A percentile compares a stretch with the other conserved stretches of the same genome.
phyloP scores from a whole-genome alignment of 805 yeast genomes.

The Metschnikowia anglica region DNA sequence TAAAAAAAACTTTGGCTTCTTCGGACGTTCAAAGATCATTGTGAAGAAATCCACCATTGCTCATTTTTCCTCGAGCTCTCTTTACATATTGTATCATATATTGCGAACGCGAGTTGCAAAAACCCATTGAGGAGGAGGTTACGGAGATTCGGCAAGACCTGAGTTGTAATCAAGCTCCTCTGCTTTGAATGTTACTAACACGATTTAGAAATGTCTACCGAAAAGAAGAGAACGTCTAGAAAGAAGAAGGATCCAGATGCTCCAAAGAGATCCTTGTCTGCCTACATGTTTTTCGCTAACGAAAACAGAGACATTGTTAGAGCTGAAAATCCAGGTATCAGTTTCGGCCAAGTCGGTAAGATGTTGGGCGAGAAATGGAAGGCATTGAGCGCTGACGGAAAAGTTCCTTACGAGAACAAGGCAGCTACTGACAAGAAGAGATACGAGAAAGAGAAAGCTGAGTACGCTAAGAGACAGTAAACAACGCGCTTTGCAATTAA shows the following conservation, averaged over 20 bases:
- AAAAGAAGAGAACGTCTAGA: conserved; percentile 45
- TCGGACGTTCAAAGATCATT: too few species aligned
- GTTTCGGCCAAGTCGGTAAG: conserved; percentile 95
- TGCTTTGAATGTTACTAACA: too few species aligned
- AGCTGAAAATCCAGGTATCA: conserved; percentile 91
- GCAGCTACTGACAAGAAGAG: conserved; percentile 97
- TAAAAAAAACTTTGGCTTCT: too few species aligned
- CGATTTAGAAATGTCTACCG: conserved; percentile 27
- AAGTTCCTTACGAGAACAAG: conserved; percentile 86
- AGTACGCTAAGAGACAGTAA: conserved; percentile 52
- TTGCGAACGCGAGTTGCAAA: conserved; percentile 4
- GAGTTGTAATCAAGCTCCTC: too few species aligned
- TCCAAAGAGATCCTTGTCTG: conserved; percentile 97
- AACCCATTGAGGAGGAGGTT: too few species aligned
- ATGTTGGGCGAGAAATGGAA: conserved; percentile 96
- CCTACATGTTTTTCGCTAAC: conserved; percentile 98
- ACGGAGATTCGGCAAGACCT: too few species aligned
- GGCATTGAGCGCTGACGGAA: conserved; percentile 78
- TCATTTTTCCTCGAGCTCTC: neutral
- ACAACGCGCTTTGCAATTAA: conserved; percentile 8
- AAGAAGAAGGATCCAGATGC: conserved; percentile 88
- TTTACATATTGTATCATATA: too few species aligned
- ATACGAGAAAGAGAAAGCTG: conserved; percentile 94
- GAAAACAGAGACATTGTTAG: conserved; percentile 95
- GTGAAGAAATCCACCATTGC: too few species aligned